A percentile compares a stretch with the other conserved stretches of the same genome.
Conservation (phyloP, 306 rosid genomes). For the Arachis stenosperma region DNA sequence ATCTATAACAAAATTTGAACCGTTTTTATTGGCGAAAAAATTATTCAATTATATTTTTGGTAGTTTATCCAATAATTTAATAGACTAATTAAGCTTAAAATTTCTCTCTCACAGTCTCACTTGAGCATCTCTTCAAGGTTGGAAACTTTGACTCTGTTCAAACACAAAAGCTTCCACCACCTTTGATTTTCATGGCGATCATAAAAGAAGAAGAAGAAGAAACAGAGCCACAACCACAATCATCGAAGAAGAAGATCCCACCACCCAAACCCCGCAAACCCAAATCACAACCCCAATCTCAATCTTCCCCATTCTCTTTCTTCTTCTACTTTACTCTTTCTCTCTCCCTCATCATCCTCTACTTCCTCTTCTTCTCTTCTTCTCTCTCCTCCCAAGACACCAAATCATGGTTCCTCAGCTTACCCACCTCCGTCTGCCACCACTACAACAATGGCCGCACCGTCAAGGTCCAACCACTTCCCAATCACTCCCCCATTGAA, state of each 20-base stretch:
- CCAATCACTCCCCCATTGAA: constrained; percentile 57
- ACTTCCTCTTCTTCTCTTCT: constrained; percentile 54
- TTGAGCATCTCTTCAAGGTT: background rate
- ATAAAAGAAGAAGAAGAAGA: constrained; percentile 59
- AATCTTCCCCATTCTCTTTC: constrained; percentile 61
- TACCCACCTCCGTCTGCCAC: constrained; percentile 72
- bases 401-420: constrained; percentile 73
- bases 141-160: constrained; percentile 14
- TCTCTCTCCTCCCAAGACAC: constrained; percentile 63
- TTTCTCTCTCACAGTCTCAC: too few relatives aligned
- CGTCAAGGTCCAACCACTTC: constrained; percentile 69
- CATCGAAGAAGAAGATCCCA: constrained; percentile 35
- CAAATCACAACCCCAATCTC: constrained; percentile 38
- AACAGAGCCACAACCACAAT: constrained; percentile 36
- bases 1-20: too few relatives aligned
- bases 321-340: constrained; percentile 80
- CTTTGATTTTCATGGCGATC: constrained; percentile 63
- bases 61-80: too few relatives aligned
- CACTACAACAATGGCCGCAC: constrained; percentile 78
- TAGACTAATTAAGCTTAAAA: too few relatives aligned
- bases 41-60: too few relatives aligned
- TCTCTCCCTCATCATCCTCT: constrained; percentile 59
- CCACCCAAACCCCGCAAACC: constrained; percentile 38
- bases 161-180: background rate
- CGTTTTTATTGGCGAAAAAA: too few relatives aligned